Conservation (phyloP, 768 basidiomycete species). For the Russula sp. region DNA sequence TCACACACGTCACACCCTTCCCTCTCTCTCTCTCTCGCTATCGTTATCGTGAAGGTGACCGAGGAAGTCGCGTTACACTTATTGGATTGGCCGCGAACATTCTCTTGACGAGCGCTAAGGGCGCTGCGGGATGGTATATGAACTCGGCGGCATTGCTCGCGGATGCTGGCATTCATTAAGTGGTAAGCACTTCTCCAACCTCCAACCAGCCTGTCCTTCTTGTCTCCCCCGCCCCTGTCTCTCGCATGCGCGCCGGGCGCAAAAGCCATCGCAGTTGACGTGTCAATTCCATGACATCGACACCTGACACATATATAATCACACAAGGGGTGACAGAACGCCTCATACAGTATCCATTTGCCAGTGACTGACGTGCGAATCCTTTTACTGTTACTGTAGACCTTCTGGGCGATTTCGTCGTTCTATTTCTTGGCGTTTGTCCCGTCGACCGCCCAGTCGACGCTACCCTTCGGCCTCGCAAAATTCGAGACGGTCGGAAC, state of each 20-base stretch:
- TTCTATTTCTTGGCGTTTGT: constrained; percentile 86
- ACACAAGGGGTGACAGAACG: background rate
- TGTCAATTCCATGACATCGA: constrained; percentile 1
- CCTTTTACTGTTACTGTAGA: constrained; percentile 43
- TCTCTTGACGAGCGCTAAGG: constrained; percentile 78
- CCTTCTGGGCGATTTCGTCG: constrained; percentile 87
- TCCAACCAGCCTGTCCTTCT: no score
- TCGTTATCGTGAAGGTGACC: constrained; percentile 52
- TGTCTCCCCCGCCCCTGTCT: no score
- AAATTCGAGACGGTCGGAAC: constrained; percentile 97
- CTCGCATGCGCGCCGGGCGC: background rate
- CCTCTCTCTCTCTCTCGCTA: background rate
- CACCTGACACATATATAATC: no score
- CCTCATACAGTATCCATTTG: background rate
- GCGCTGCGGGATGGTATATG: constrained; percentile 82
- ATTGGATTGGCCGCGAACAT: constrained; percentile 83
- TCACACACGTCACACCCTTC: no score
- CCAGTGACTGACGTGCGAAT: background rate
- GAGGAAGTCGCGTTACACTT: constrained; percentile 80
- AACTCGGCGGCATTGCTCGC: constrained; percentile 90
- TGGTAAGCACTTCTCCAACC: constrained; percentile 54
- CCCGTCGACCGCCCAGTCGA: constrained; percentile 73
- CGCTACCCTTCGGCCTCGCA: constrained; percentile 81
- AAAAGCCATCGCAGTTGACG: background rate
- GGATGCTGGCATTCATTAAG: constrained; percentile 92